Evolutionary conservation across 805 yeast species (phyloP).

Genomic region (Lipomyces orientalis): DNA sequence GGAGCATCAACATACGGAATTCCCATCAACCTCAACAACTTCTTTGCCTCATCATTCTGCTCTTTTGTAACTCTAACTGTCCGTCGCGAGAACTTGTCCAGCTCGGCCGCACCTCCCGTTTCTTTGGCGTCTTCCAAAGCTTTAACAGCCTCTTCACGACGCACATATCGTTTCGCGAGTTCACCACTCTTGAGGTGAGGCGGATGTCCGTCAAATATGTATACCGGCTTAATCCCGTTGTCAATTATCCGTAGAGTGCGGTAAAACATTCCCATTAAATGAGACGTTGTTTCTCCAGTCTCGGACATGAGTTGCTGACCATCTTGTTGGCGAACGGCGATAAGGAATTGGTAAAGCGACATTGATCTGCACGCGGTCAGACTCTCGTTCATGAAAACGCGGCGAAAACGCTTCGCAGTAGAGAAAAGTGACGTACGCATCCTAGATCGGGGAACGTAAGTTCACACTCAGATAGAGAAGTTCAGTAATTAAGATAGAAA

Average conservation of each 20-base stretch:
- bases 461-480: not conserved
- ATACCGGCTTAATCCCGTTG: slow-evolving; percentile 93
- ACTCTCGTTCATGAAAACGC: not conserved
- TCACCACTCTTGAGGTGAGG: slow-evolving; percentile 94
- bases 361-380: slow-evolving; percentile 67
- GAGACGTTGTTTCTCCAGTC: slow-evolving; percentile 90
- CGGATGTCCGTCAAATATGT: slow-evolving; percentile 97
- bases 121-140: slow-evolving; percentile 77
- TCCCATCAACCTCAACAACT: slow-evolving; percentile 84
- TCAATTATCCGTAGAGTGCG: slow-evolving; percentile 88
- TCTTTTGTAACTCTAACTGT: slow-evolving; percentile 86
- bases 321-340: slow-evolving; percentile 95
- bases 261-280: slow-evolving; percentile 94
- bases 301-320: slow-evolving; percentile 92
- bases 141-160: slow-evolving; percentile 82
- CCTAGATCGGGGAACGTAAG: slow-evolving; percentile 31
- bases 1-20: slow-evolving; percentile 94
- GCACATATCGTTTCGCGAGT: slow-evolving; percentile 78
- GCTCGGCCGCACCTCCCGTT: slow-evolving; percentile 77
- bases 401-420: not conserved
- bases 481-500: not conserved
- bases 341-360: slow-evolving; percentile 93
- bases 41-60: slow-evolving; percentile 93
- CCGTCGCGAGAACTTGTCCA: slow-evolving; percentile 79
- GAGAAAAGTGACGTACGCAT: slow-evolving; percentile 39